A percentile compares a stretch with the other conserved stretches of the same genome.
phyloP scores from a whole-genome alignment of 148 eudicot species.

The Rhododendron ovatum region DNA sequence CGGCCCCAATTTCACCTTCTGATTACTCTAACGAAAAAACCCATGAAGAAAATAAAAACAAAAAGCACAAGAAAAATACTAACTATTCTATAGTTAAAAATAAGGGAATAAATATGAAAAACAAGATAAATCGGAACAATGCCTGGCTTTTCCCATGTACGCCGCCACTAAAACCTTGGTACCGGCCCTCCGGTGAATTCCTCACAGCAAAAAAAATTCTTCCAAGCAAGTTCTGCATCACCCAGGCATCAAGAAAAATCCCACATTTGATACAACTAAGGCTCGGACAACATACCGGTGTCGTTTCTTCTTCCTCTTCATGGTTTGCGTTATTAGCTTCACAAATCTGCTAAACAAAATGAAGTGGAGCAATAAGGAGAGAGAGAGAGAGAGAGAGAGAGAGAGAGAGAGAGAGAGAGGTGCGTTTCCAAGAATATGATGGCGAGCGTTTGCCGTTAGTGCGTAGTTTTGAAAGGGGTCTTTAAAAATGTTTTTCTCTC shows the following conservation, averaged over 20 bases:
- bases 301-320: conserved; percentile 14
- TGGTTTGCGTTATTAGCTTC: neutral
- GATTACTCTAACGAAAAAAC: neutral
- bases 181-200: conserved; percentile 1
- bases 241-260: neutral
- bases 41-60: neutral
- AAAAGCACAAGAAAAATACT: neutral
- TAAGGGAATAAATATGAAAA: too few species aligned
- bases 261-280: neutral
- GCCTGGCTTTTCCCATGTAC: conserved; percentile 55
- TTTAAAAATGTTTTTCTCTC: neutral
- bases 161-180: conserved; percentile 24
- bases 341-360: neutral
- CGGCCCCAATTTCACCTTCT: neutral
- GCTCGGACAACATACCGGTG: neutral
- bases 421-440: conserved; percentile 30
- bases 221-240: conserved; percentile 1
- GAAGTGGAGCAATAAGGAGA: neutral
- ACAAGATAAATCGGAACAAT: conserved; percentile 14
- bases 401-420: conserved; percentile 4
- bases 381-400: neutral
- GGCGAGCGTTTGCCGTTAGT: conserved; percentile 32
- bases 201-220: neutral
- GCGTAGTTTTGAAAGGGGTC: conserved; percentile 21
- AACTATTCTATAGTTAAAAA: neutral